Evolutionary conservation across 768 basidiomycete genomes (phyloP).

Genomic region (Tephrocybe sp.): DNA sequence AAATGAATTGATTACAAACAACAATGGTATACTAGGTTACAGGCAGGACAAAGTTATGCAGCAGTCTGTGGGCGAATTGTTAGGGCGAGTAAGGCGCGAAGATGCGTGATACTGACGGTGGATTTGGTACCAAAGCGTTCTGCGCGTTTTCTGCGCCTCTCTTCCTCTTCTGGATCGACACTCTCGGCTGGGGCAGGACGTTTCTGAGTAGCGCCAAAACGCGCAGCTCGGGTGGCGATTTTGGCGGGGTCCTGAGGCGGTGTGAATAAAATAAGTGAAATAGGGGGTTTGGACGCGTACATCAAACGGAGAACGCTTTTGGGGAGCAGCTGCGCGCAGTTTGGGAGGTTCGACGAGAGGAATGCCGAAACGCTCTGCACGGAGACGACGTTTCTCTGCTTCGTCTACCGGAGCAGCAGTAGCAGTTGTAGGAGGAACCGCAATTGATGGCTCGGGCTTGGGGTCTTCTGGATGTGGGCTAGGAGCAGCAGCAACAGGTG

Average conservation of each 20-base stretch:
- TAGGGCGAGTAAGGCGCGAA: not conserved
- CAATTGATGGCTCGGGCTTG: not conserved
- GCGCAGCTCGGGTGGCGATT: conserved; percentile 50
- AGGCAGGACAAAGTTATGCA: not conserved
- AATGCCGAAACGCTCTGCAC: conserved; percentile 74
- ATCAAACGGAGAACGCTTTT: conserved; percentile 22
- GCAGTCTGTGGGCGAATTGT: not conserved
- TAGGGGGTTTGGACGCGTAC: conserved; percentile 13
- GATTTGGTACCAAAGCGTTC: conserved; percentile 53
- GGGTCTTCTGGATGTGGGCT: not conserved
- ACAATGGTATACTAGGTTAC: not conserved
- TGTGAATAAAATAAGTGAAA: not conserved
- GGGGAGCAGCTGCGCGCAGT: conserved; percentile 11
- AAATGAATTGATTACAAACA: conserved; percentile 9
- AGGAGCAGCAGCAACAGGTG: conserved; percentile 1
- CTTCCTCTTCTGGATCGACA: conserved; percentile 60
- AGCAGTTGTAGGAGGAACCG: too few species aligned
- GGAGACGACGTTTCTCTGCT: conserved; percentile 54
- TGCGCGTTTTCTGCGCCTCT: conserved; percentile 59
- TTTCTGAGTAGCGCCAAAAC: conserved; percentile 49
- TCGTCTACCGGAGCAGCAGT: conserved; percentile 31
- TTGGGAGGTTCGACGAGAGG: conserved; percentile 46
- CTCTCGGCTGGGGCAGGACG: conserved; percentile 34
- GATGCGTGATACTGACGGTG: not conserved
- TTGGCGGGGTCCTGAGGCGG: conserved; percentile 45